A percentile compares a stretch with the other conserved stretches of the same genome.
phyloP scores from a whole-genome alignment of 257 asterid genomes.

The Capsicum baccatum region DNA sequence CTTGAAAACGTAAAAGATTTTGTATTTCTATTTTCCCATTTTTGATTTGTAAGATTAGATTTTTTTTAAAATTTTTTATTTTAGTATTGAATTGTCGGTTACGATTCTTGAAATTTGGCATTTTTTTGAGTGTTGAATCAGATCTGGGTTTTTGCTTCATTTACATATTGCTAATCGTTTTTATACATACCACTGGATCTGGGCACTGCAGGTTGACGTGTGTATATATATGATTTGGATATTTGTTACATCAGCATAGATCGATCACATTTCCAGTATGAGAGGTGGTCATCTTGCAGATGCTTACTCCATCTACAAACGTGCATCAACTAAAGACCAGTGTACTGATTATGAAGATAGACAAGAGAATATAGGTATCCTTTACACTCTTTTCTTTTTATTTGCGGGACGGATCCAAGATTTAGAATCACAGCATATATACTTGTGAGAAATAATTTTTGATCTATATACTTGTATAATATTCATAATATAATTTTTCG shows the following conservation, averaged over 20 bases:
- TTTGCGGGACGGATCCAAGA: background rate
- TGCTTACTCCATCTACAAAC: slow-evolving; percentile 64
- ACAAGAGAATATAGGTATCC: slow-evolving; percentile 53
- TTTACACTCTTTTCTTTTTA: background rate
- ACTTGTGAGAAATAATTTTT: too few species aligned
- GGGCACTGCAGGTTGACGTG: slow-evolving; percentile 25
- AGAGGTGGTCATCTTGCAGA: slow-evolving; percentile 62
- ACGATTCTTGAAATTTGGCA: background rate
- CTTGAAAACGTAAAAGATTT: background rate
- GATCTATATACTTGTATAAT: too few species aligned
- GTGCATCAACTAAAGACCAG: slow-evolving; percentile 61
- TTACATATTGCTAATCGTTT: background rate
- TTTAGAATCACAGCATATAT: background rate
- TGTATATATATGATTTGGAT: slow-evolving; percentile 36
- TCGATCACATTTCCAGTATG: background rate
- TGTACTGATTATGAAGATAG: slow-evolving; percentile 43
- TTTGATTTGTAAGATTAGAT: background rate
- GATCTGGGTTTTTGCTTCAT: background rate
- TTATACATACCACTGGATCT: background rate
- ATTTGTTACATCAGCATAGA: slow-evolving; percentile 26
- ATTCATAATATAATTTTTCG: too few species aligned
- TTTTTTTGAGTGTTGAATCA: background rate
- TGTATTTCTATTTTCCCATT: background rate
- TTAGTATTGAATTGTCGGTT: slow-evolving; percentile 2
- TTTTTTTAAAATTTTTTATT: too few species aligned